These are phyloP conservation scores for Aspergillus nidulans DNA, from an alignment of 495 filamentous ascomycete genomes.

Conservation along the genomic window DNA sequence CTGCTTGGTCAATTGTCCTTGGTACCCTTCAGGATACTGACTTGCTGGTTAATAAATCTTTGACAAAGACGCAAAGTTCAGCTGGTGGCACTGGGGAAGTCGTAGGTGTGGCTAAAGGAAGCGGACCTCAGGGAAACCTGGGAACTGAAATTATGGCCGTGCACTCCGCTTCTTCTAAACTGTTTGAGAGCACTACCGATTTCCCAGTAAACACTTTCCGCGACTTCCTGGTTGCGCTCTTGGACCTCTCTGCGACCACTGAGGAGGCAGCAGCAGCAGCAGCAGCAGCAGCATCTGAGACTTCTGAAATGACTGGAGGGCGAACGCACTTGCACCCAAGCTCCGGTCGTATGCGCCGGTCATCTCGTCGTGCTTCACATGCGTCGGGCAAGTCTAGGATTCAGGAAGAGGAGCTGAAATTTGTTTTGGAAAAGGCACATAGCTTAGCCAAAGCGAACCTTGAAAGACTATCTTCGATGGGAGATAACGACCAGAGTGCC, in stretches of 20 bases:
- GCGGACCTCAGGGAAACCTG: slow-evolving; percentile 57
- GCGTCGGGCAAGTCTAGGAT: slow-evolving; percentile 38
- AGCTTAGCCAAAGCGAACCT: slow-evolving; percentile 77
- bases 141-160: slow-evolving; percentile 79
- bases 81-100: slow-evolving; percentile 28
- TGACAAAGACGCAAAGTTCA: slow-evolving; percentile 29
- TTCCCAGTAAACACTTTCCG: slow-evolving; percentile 78
- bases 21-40: slow-evolving; percentile 91
- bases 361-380: slow-evolving; percentile 55
- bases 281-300: slow-evolving; percentile 26
- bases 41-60: slow-evolving; percentile 65
- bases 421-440: slow-evolving; percentile 78
- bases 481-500: slow-evolving; percentile 58
- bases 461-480: slow-evolving; percentile 58
- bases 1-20: slow-evolving; percentile 83
- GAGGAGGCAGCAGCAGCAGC: slow-evolving; percentile 24
- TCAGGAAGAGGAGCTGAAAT: slow-evolving; percentile 50
- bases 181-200: slow-evolving; percentile 86
- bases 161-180: slow-evolving; percentile 76
- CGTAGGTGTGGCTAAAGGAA: slow-evolving; percentile 28
- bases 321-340: slow-evolving; percentile 26
- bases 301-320: slow-evolving; percentile 20
- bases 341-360: slow-evolving; percentile 46
- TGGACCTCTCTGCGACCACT: slow-evolving; percentile 53
- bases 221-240: slow-evolving; percentile 71